Percentiles rank a stretch among this genome's conserved stretches.
These are phyloP conservation scores for Aspergillus sergii DNA, from an alignment of 2,329 filamentous ascomycete genomes.

Conservation along the genomic window DNA sequence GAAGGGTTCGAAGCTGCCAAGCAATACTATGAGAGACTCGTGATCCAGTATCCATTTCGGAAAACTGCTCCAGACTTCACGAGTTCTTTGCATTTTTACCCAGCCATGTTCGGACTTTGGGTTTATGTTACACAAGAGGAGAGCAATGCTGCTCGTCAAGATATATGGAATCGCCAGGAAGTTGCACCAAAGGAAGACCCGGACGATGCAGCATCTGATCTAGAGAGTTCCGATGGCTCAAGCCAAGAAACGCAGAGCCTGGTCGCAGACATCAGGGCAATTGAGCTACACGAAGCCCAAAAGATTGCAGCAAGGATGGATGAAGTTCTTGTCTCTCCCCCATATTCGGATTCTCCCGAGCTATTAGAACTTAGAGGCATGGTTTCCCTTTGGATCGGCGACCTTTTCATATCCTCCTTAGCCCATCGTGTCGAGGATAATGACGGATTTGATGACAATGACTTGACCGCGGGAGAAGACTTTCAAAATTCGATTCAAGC, in stretches of 20 bases:
- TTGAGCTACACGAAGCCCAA: conserved; percentile 62
- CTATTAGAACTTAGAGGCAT: conserved; percentile 73
- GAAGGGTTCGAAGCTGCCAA: conserved; percentile 61
- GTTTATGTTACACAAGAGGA: conserved; percentile 72
- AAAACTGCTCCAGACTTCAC: conserved; percentile 60
- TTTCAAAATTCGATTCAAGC: conserved; percentile 30
- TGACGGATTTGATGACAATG: conserved; percentile 18
- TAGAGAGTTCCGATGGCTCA: conserved; percentile 24
- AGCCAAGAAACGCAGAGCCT: conserved; percentile 38
- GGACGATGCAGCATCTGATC: conserved; percentile 30
- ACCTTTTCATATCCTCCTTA: conserved; percentile 55
- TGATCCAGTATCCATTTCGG: conserved; percentile 74
- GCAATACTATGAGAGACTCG: conserved; percentile 76
- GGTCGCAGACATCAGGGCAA: conserved; percentile 44
- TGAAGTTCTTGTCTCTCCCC: conserved; percentile 66
- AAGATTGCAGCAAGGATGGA: conserved; percentile 72
- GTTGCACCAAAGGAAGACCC: conserved; percentile 29
- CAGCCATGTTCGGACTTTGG: conserved; percentile 78
- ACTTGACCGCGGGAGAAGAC: conserved; percentile 24
- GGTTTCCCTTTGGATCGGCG: conserved; percentile 73
- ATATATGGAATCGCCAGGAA: conserved; percentile 33
- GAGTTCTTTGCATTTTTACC: conserved; percentile 76
- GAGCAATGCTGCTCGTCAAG: conserved; percentile 51
- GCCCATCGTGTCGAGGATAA: conserved; percentile 21
- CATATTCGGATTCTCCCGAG: conserved; percentile 68